A percentile compares a stretch with the other conserved stretches of the same genome.
phyloP scores from a whole-genome alignment of 305 asterid genomes.

The Solanum aculeatissimum region DNA sequence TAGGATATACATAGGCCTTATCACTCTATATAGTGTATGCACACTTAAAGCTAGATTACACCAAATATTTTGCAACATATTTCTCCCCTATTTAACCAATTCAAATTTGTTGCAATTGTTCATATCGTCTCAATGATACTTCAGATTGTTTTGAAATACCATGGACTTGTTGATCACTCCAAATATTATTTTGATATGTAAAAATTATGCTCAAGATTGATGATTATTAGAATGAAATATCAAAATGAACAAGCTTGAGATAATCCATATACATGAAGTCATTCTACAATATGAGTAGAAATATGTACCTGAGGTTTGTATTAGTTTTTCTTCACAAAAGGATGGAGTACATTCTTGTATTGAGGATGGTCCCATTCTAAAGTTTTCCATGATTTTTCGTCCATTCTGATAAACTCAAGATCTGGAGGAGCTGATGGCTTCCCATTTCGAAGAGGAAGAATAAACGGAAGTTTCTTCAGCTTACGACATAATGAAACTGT shows the following conservation, averaged over 20 bases:
- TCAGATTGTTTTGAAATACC: neutral
- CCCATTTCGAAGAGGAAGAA: neutral
- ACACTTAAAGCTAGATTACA: neutral
- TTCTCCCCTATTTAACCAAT: neutral
- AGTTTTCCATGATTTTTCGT: neutral
- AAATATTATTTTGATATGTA: neutral
- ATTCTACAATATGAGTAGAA: neutral
- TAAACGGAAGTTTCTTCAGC: neutral
- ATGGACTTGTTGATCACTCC: too few species aligned
- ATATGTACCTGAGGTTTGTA: neutral
- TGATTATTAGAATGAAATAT: neutral
- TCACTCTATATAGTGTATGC: neutral
- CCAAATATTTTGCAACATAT: neutral
- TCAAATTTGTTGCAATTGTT: neutral
- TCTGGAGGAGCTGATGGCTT: neutral
- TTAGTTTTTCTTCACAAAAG: neutral
- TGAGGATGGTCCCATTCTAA: slow-evolving; percentile 5
- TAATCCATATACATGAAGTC: neutral
- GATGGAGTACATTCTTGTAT: neutral
- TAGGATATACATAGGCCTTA: neutral
- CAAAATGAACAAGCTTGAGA: neutral
- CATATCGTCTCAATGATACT: neutral
- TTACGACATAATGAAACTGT: neutral
- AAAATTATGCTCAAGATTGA: neutral
- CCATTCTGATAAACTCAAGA: neutral